Evolutionary conservation across 345 rosid genomes (phyloP).

Genomic region (Aethionema arabicum): DNA sequence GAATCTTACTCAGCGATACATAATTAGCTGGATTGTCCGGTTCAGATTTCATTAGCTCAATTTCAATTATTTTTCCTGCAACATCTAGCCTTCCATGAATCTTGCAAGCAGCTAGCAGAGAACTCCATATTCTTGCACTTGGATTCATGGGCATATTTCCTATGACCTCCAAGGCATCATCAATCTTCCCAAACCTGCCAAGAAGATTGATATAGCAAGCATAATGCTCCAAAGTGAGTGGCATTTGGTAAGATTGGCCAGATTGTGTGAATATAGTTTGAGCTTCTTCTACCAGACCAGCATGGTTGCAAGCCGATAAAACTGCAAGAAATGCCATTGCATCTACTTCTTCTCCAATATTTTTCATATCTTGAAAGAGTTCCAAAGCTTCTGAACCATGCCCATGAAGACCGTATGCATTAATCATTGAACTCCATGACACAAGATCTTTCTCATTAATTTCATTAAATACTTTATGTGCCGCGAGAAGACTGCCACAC

Average conservation of each 20-base stretch:
- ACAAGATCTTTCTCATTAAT: conserved; percentile 45
- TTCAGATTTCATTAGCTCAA: conserved; percentile 43
- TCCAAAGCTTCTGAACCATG: conserved; percentile 51
- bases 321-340: conserved; percentile 47
- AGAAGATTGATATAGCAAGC: conserved; percentile 59
- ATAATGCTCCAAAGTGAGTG: conserved; percentile 46
- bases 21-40: conserved; percentile 54
- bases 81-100: conserved; percentile 46
- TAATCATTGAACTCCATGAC: conserved; percentile 56
- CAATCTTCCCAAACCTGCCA: conserved; percentile 54
- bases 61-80: conserved; percentile 37
- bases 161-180: conserved; percentile 42
- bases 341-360: conserved; percentile 37
- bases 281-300: conserved; percentile 54
- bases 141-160: conserved; percentile 55
- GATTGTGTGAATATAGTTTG: conserved; percentile 39
- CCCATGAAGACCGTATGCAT: conserved; percentile 56
- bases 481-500: conserved; percentile 47
- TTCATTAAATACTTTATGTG: conserved; percentile 45
- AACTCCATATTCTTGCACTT: conserved; percentile 49
- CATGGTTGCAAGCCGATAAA: conserved; percentile 57
- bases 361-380: conserved; percentile 47
- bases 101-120: conserved; percentile 52
- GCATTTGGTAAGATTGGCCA: conserved; percentile 26
- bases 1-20: conserved; percentile 46